phyloP scores from a whole-genome alignment of 352 stramenopile species.

The Aphanomyces cochlioides region DNA sequence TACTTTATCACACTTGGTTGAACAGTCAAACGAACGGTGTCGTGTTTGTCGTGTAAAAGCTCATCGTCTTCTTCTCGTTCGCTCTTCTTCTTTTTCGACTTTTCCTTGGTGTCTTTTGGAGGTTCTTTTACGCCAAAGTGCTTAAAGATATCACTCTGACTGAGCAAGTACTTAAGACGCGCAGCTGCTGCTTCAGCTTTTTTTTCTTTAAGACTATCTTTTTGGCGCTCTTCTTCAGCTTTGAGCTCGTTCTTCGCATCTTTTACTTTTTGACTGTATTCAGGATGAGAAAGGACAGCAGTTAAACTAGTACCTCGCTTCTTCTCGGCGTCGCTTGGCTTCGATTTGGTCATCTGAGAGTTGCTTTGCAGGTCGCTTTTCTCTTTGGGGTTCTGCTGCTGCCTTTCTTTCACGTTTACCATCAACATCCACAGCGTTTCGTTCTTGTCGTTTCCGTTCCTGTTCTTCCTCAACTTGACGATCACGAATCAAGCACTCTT shows the following conservation, averaged over 20 bases:
- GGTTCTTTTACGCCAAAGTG: constrained; percentile 93
- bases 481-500: constrained; percentile 69
- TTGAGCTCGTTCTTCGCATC: constrained; percentile 51
- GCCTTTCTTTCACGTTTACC: constrained; percentile 77
- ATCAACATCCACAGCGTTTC: constrained; percentile 57
- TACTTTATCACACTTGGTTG: constrained; percentile 91
- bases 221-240: constrained; percentile 71
- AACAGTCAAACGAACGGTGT: constrained; percentile 89
- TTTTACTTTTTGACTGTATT: constrained; percentile 38
- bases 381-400: constrained; percentile 37
- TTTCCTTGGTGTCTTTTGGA: constrained; percentile 74
- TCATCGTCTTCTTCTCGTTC: constrained; percentile 78
- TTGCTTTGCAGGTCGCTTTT: constrained; percentile 44
- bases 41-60: constrained; percentile 69
- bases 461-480: constrained; percentile 65
- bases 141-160: constrained; percentile 96
- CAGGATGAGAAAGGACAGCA: neutral
- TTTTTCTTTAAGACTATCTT: constrained; percentile 71
- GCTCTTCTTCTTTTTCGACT: constrained; percentile 87
- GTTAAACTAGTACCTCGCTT: constrained; percentile 30
- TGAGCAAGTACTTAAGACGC: constrained; percentile 92
- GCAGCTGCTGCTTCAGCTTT: constrained; percentile 76
- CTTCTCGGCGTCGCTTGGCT: constrained; percentile 59
- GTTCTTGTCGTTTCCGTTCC: constrained; percentile 67
- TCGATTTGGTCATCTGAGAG: constrained; percentile 64